Evolutionary conservation across 1,139 yeast genomes (phyloP).

Genomic region (Kodamaea sp.): DNA sequence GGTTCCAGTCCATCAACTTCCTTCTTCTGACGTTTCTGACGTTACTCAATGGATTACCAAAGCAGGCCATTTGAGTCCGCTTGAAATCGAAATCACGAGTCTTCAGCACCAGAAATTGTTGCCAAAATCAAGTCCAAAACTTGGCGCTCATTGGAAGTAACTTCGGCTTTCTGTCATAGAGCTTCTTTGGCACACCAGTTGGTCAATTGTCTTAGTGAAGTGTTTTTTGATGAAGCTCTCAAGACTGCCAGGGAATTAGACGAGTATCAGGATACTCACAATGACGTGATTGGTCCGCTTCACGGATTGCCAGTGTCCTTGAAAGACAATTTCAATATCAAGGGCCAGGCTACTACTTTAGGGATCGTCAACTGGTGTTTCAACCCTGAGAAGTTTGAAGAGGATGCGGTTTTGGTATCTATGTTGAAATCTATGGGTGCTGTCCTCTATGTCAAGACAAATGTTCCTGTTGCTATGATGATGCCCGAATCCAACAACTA

Average conservation of each 20-base stretch:
- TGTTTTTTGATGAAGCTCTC: conserved; percentile 37
- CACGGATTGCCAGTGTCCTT: conserved; percentile 45
- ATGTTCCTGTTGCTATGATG: conserved; percentile 41
- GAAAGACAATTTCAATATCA: conserved; percentile 49
- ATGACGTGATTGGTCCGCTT: conserved; percentile 30
- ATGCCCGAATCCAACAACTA: conserved; percentile 40
- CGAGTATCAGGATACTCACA: conserved; percentile 25
- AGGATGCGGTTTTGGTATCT: conserved; percentile 29
- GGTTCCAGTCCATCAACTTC: conserved; percentile 34
- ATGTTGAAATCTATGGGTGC: conserved; percentile 32
- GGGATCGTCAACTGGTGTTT: conserved; percentile 43
- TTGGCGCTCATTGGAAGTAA: conserved; percentile 32
- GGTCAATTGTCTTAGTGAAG: conserved; percentile 37
- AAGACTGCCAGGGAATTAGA: conserved; percentile 31
- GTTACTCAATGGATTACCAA: conserved; percentile 37
- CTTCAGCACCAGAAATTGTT: conserved; percentile 37
- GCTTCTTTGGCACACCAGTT: conserved; percentile 51
- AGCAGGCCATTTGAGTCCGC: conserved; percentile 23
- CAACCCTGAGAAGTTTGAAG: conserved; percentile 23
- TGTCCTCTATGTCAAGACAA: conserved; percentile 35
- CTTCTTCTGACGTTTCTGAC: conserved; percentile 28
- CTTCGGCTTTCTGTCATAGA: conserved; percentile 38
- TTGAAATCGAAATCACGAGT: conserved; percentile 36
- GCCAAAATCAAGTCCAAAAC: conserved; percentile 30
- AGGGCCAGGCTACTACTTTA: conserved; percentile 52